phyloP scores from a whole-genome alignment of 1,284 basidiomycete genomes.

The Irpex sp. region DNA sequence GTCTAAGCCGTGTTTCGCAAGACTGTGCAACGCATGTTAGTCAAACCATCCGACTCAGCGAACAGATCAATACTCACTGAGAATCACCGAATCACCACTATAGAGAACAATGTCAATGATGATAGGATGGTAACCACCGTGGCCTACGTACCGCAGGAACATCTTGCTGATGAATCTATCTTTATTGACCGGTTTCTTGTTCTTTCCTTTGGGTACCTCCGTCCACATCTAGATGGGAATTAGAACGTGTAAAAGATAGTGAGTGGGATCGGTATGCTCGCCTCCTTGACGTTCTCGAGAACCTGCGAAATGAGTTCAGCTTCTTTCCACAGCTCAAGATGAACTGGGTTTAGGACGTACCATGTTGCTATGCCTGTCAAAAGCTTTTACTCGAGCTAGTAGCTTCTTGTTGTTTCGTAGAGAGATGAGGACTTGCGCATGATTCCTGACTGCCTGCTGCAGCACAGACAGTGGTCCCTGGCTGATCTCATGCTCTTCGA shows the following conservation, averaged over 20 bases:
- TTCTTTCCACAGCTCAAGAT: neutral
- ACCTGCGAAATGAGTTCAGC: conserved; percentile 47
- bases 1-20: conserved; percentile 80
- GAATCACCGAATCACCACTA: conserved; percentile 92
- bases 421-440: conserved; percentile 96
- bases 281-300: conserved; percentile 97
- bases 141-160: conserved; percentile 69
- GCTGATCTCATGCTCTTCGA: conserved; percentile 97
- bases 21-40: conserved; percentile 43
- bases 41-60: neutral
- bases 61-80: conserved; percentile 58
- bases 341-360: conserved; percentile 39
- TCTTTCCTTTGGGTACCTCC: conserved; percentile 96
- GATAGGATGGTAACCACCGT: conserved; percentile 6
- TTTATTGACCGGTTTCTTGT: conserved; percentile 98
- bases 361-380: conserved; percentile 99
- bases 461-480: conserved; percentile 97
- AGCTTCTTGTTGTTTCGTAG: conserved; percentile 99
- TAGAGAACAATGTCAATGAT: conserved; percentile 18
- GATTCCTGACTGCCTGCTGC: conserved; percentile 97
- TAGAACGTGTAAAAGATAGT: conserved; percentile 2
- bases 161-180: conserved; percentile 99
- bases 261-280: conserved; percentile 25
- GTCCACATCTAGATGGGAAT: conserved; percentile 86
- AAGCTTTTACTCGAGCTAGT: conserved; percentile 96